A percentile compares a stretch with the other conserved stretches of the same genome.
phyloP scores from a whole-genome alignment of 306 rosid species.

The Pterocarpus santalinus region DNA sequence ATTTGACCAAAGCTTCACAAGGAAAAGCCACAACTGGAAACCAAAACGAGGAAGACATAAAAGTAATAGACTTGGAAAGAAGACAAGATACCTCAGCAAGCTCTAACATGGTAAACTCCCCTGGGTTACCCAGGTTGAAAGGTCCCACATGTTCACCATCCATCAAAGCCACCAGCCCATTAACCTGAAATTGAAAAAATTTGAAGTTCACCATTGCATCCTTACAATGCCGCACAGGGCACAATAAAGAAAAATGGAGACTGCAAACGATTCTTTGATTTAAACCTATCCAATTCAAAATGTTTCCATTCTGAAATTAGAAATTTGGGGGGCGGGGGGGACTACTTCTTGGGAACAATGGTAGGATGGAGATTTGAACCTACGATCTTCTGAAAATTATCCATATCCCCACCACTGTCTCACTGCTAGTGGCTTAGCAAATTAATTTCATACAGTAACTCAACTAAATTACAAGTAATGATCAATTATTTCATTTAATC shows the following conservation, averaged over 20 bases:
- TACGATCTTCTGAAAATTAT: neutral
- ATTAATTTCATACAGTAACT: constrained; percentile 14
- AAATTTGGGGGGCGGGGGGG: neutral
- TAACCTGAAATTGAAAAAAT: constrained; percentile 60
- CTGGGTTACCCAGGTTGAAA: constrained; percentile 96
- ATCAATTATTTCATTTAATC: constrained; percentile 35
- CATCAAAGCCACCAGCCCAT: constrained; percentile 90
- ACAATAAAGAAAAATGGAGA: neutral
- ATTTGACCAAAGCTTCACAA: neutral
- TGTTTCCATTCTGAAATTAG: neutral
- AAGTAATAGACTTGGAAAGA: constrained; percentile 29
- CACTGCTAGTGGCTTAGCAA: neutral
- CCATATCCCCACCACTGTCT: neutral
- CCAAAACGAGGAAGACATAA: constrained; percentile 27
- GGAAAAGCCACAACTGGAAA: neutral
- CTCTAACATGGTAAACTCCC: constrained; percentile 97
- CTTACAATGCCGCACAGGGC: constrained; percentile 1
- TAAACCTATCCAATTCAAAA: constrained; percentile 18
- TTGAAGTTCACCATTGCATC: constrained; percentile 37
- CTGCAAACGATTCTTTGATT: constrained; percentile 15
- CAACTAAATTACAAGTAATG: constrained; percentile 29
- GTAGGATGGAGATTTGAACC: neutral
- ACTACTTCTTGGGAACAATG: neutral
- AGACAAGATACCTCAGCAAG: constrained; percentile 82
- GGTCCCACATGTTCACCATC: constrained; percentile 95